Evolutionary conservation across 441 rosid genomes (phyloP).

Genomic region (Theobroma grandiflorum): DNA sequence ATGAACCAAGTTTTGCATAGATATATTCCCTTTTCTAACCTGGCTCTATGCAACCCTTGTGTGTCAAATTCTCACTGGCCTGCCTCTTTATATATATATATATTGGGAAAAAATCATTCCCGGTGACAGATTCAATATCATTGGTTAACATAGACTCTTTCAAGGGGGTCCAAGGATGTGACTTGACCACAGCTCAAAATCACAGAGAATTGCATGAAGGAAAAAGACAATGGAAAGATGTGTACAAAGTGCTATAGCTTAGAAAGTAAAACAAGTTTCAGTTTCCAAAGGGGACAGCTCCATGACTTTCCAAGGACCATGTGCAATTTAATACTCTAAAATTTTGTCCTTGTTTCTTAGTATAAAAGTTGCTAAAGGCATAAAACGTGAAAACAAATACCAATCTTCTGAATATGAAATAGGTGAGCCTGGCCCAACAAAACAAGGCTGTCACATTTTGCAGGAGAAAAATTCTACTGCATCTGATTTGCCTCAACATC

Average conservation of each 20-base stretch:
- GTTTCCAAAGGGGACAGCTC: background rate
- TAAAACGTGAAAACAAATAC: background rate
- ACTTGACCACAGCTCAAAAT: background rate
- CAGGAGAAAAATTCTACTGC: background rate
- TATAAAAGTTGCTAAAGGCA: background rate
- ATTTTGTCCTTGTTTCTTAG: background rate
- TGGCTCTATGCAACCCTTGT: background rate
- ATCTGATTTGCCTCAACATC: conserved; percentile 2
- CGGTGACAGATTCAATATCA: conserved; percentile 4
- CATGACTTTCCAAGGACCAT: background rate
- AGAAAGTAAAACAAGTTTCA: background rate
- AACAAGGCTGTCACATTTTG: background rate
- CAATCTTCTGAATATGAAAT: conserved; percentile 1
- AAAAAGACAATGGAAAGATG: background rate
- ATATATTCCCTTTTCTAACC: background rate
- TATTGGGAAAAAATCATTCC: background rate
- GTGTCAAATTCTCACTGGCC: background rate
- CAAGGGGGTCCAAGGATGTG: background rate
- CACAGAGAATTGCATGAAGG: background rate
- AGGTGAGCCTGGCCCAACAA: background rate
- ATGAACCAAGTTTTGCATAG: background rate
- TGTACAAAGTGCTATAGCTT: background rate
- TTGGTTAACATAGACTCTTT: background rate
- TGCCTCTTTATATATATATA: background rate
- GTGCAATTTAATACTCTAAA: background rate